These are phyloP conservation scores for Saturnispora serradocipensis DNA, from an alignment of 805 yeast species.

Conservation along the genomic window DNA sequence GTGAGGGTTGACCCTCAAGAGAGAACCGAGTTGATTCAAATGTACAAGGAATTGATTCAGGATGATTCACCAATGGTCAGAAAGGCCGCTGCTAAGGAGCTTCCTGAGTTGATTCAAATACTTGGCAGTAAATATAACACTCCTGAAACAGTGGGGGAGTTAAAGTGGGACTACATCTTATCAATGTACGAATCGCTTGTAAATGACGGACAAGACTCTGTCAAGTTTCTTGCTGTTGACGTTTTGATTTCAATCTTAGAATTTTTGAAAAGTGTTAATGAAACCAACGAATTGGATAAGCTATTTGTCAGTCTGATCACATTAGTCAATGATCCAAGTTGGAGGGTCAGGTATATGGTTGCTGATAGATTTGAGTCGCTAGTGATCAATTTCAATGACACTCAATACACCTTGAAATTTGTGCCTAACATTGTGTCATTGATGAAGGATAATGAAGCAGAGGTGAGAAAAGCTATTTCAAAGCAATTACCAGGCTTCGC, in stretches of 20 bases:
- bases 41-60: slow-evolving; percentile 61
- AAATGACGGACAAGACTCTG: slow-evolving; percentile 89
- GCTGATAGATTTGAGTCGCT: slow-evolving; percentile 84
- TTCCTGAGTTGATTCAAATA: slow-evolving; percentile 65
- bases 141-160: slow-evolving; percentile 40
- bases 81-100: slow-evolving; percentile 81
- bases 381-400: slow-evolving; percentile 52
- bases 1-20: slow-evolving; percentile 44
- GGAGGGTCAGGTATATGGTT: slow-evolving; percentile 98
- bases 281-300: slow-evolving; percentile 50
- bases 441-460: slow-evolving; percentile 91
- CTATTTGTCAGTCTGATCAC: slow-evolving; percentile 56
- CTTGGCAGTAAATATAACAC: slow-evolving; percentile 28
- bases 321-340: slow-evolving; percentile 78
- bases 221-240: slow-evolving; percentile 82
- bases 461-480: slow-evolving; percentile 90
- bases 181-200: slow-evolving; percentile 73
- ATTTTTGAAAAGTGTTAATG: slow-evolving; percentile 51
- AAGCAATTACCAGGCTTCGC: slow-evolving; percentile 80
- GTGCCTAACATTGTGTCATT: slow-evolving; percentile 65
- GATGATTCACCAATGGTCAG: slow-evolving; percentile 99
- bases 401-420: slow-evolving; percentile 48
- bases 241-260: slow-evolving; percentile 74
- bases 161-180: slow-evolving; percentile 71
- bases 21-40: slow-evolving; percentile 53